These are phyloP conservation scores for Morella rubra DNA, from an alignment of 306 rosid genomes.

Conservation along the genomic window DNA sequence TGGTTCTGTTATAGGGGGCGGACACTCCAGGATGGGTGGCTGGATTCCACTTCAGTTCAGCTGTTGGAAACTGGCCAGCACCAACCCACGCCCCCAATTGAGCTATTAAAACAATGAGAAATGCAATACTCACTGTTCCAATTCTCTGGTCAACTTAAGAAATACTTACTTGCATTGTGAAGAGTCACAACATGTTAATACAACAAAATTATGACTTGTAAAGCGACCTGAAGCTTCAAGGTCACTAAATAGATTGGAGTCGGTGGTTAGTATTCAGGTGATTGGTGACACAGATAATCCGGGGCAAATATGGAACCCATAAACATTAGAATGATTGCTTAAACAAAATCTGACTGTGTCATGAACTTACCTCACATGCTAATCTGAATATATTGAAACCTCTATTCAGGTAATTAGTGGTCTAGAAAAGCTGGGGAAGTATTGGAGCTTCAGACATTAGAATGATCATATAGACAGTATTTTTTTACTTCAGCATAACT, in stretches of 20 bases:
- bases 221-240: background rate
- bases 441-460: background rate
- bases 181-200: background rate
- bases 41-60: no score
- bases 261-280: background rate
- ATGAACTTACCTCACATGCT: no score
- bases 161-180: background rate
- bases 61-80: no score
- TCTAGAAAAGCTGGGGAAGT: background rate
- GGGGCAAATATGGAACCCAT: no score
- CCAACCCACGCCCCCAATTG: no score
- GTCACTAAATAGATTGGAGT: background rate
- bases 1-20: no score
- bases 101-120: background rate
- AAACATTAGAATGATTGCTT: no score
- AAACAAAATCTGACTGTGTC: no score
- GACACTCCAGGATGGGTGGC: no score
- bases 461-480: background rate
- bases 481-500: conserved; percentile 18
- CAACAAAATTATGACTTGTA: background rate
- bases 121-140: background rate
- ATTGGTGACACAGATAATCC: no score
- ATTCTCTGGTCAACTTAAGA: background rate
- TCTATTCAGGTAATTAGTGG: no score
- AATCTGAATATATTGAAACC: no score